Percentiles rank a stretch among this genome's conserved stretches.
These are phyloP conservation scores for Rhododendron griersonianum DNA, from an alignment of 148 eudicot species.

Conservation along the genomic window DNA sequence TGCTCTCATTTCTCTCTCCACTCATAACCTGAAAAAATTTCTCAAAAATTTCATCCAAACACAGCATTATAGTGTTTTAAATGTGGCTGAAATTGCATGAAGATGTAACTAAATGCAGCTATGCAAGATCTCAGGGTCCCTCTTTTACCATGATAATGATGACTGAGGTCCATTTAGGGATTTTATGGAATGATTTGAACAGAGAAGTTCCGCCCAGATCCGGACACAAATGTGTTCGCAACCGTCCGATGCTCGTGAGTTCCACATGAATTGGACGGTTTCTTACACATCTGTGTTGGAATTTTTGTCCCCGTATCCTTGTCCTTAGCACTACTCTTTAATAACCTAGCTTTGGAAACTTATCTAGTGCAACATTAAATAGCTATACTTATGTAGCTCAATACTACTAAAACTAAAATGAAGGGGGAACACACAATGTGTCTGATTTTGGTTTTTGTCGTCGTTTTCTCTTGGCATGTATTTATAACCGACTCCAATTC, in stretches of 20 bases:
- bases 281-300: neutral
- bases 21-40: too few species aligned
- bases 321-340: neutral
- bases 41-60: too few species aligned
- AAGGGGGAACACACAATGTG: neutral
- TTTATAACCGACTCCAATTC: neutral
- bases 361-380: neutral
- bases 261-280: neutral
- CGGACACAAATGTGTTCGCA: neutral
- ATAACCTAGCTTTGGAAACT: neutral
- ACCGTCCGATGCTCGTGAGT: neutral
- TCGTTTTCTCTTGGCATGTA: neutral
- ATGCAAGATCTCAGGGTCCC: neutral
- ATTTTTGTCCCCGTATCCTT: neutral
- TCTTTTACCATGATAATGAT: neutral
- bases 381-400: neutral
- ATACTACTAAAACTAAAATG: neutral
- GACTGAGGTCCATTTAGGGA: neutral
- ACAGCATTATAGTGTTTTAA: neutral
- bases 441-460: neutral
- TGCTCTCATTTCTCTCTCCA: too few species aligned
- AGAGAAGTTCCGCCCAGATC: neutral
- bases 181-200: neutral
- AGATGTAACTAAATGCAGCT: slow-evolving; percentile 2
- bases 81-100: neutral